These are phyloP conservation scores for Prunus mira DNA, from an alignment of 306 rosid species.

Conservation along the genomic window DNA sequence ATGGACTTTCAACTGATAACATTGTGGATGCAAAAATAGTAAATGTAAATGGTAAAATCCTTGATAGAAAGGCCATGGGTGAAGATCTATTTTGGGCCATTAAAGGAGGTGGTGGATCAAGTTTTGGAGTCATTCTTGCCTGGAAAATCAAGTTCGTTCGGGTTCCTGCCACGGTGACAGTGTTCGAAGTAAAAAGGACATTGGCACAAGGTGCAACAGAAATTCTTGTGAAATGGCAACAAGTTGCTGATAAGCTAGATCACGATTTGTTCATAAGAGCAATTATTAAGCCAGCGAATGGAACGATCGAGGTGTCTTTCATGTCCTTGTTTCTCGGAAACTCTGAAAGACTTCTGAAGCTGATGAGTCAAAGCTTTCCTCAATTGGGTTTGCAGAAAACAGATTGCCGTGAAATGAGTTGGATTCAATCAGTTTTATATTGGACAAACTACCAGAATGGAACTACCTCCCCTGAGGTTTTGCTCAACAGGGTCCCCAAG, in stretches of 20 bases:
- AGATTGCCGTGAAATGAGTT: slow-evolving; percentile 32
- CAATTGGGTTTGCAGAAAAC: slow-evolving; percentile 13
- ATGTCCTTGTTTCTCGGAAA: slow-evolving; percentile 22
- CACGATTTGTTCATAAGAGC: slow-evolving; percentile 58
- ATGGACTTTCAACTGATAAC: slow-evolving; percentile 46
- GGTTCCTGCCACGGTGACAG: slow-evolving; percentile 42
- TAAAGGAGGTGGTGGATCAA: slow-evolving; percentile 61
- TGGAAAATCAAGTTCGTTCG: slow-evolving; percentile 43
- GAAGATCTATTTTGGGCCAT: slow-evolving; percentile 57
- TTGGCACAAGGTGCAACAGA: slow-evolving; percentile 37
- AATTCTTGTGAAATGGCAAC: slow-evolving; percentile 27
- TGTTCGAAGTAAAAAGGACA: slow-evolving; percentile 37
- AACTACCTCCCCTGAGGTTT: slow-evolving; percentile 11
- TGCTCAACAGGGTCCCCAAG: slow-evolving; percentile 1
- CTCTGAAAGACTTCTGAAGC: background rate
- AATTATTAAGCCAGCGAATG: background rate
- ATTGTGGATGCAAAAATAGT: slow-evolving; percentile 50
- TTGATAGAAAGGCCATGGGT: slow-evolving; percentile 43
- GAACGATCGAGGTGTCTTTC: slow-evolving; percentile 12
- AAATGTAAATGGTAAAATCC: slow-evolving; percentile 44
- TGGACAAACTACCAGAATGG: slow-evolving; percentile 6
- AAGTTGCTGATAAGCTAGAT: slow-evolving; percentile 44
- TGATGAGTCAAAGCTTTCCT: slow-evolving; percentile 22
- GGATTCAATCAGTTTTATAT: slow-evolving; percentile 29
- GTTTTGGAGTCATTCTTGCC: slow-evolving; percentile 57